Evolutionary conservation across 2,329 filamentous ascomycete genomes (phyloP), one percentile per base, ranked within the genome.

Genomic region (Colletotrichum nymphaeae): DNA sequence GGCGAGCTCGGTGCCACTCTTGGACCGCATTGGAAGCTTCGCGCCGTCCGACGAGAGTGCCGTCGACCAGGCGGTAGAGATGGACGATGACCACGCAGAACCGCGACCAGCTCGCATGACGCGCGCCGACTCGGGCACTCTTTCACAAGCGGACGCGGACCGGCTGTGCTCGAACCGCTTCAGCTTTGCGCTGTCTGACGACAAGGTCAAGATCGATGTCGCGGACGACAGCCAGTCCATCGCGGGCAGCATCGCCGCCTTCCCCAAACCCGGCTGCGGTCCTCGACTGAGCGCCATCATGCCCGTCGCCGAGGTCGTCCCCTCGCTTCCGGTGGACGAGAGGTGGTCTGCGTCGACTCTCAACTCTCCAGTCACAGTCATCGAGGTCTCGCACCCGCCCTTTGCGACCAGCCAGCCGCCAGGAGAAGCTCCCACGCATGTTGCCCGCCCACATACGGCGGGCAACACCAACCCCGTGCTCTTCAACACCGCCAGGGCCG

Each of bases 241-340:
- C n/a, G 63, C 59, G 14, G 72, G 66, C 30, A 71, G 63, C 26
- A 67, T 69, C 24, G 63, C 58, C 4, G 63, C 71, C 32, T 67
- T 63, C 3, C 66, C 63, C 16, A 67, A 66, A 26, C 63, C 59
- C 8, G 71, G 70, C 11, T 67, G 63, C 11, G 53, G 53, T n/a
- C 74, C 76, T 14, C 80, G 78, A 5, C 76, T 85, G 26, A 81
- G 79, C 30, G 77, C 80, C 42, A 81, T 87, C 55, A 83, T 86
- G 79, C 83, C 84, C 3, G 82, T 85, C 1, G 79, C 79, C 16
- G 78, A 84, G 28, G 75, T 85, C n/a, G 74, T 81, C 26, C 83
- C 73, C 4, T 63, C 55, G 16, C 8, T 53, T 11, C 53, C 63
- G 1, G 8, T 49, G 16, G 73, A 70, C 14, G 73, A 75, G 56